Conservation (phyloP, 495 filamentous ascomycete genomes). For the Cetradonia linearis region DNA sequence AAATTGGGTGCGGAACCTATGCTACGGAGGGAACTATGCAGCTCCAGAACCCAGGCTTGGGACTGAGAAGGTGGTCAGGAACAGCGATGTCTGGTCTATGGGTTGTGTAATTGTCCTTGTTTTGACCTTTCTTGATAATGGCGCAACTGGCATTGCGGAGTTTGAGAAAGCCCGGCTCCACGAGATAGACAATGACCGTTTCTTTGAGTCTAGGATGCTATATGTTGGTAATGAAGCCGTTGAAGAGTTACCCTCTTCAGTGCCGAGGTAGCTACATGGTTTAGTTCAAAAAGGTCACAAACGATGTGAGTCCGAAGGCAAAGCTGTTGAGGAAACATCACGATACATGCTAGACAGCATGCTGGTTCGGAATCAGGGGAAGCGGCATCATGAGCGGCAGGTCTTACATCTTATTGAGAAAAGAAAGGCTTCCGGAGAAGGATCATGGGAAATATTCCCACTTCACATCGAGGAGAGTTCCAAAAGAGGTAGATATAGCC, state of each 20-base stretch:
- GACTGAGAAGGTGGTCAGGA: neutral
- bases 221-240: neutral
- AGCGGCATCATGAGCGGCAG: neutral
- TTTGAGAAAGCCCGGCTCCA: neutral
- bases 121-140: neutral
- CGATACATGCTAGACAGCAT: neutral
- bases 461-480: neutral
- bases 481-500: neutral
- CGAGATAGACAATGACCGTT: neutral
- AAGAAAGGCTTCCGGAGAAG: neutral
- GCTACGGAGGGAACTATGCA: slow-evolving; percentile 11
- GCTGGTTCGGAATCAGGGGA: neutral
- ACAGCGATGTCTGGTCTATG: slow-evolving; percentile 8
- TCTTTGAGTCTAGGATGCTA: neutral
- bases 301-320: neutral
- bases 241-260: neutral
- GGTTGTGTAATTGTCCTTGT: neutral
- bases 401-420: neutral
- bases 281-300: neutral
- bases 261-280: neutral
- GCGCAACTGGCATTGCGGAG: neutral
- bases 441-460: neutral
- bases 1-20: neutral
- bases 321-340: neutral
- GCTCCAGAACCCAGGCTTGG: slow-evolving; percentile 6